Evolutionary conservation across 169 alveolate species (phyloP), one percentile per base, ranked within the genome.

Genomic region (Eimeria maxima): DNA sequence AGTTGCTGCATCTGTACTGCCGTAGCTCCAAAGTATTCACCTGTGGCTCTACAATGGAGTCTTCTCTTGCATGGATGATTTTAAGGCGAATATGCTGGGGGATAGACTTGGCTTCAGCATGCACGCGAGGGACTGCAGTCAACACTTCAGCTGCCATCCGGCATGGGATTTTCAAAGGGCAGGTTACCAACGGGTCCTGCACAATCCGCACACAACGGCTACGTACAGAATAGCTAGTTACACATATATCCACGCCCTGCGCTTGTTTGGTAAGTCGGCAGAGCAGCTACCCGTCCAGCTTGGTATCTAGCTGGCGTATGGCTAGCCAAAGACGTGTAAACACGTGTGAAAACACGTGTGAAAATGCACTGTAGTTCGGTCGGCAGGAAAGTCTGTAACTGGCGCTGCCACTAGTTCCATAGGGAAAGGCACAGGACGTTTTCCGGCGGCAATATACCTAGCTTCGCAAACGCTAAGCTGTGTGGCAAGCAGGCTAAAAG

Each of bases 111-210:
- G 96, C 96, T 38, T 93, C 83, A 14, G 45, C 83, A 16, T 93
- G 96, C 69, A 78, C 84, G n/a, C 53, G 60, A 27, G 86, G 87
- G 29, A 93, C 67, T 38, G 94, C 93, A 38, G 91, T 55, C 44
- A 93, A 1, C 76, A 57, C 87, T 27, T 93, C 96, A 42, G 67
- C 53, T 38, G 93, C 86, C 73, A 93, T 33, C 22, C 96, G 91
- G 57, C 74, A 45, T 18, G 93, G 94, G 42, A 93, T 57, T 84
- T 53, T 93, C 78, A 78, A 78, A 42, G 93, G 96, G 93, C 86
- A 76, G 47, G 96, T 69, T 29, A 93, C 96, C 55, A 93, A 29
- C 18, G 90, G 90, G 60, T 93, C 96, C 96, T 93, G 45, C 44
- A 44, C 24, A 13, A 69, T 29, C 27, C 50, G 10, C 47, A 69